phyloP scores from a whole-genome alignment of 352 stramenopile species.

The Phytopythium helicoides region DNA sequence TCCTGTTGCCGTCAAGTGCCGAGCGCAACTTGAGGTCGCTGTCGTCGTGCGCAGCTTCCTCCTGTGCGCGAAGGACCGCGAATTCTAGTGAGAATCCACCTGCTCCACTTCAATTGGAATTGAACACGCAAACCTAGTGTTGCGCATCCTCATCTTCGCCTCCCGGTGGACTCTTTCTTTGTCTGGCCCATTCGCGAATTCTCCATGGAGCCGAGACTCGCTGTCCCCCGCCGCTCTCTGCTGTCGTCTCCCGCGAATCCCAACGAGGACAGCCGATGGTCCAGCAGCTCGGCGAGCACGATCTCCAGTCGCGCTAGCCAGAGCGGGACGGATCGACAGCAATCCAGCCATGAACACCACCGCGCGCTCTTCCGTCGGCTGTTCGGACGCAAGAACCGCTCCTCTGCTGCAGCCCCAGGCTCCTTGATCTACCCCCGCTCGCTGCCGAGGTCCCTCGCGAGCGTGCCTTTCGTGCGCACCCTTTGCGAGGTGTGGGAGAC shows the following conservation, averaged over 20 bases:
- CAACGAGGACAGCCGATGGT: no score
- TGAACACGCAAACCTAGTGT: no score
- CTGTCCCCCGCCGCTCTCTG: no score
- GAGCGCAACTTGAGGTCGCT: conserved; percentile 1
- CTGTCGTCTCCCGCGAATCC: no score
- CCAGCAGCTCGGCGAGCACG: no score
- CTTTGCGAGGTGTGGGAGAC: background rate
- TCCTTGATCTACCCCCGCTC: background rate
- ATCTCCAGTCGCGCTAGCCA: background rate
- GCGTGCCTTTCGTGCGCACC: background rate
- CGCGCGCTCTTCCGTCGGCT: background rate
- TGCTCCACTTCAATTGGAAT: no score
- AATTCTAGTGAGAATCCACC: no score
- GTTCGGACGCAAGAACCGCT: background rate
- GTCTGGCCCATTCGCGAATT: no score
- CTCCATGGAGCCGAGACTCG: no score
- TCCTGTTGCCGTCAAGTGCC: background rate
- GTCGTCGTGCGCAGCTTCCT: conserved; percentile 2
- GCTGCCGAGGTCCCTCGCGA: background rate
- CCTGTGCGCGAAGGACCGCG: background rate
- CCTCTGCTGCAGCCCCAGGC: background rate
- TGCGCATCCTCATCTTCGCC: no score
- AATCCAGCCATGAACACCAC: background rate
- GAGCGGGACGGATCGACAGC: no score
- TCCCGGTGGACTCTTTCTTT: no score